Base-by-base conservation (phyloP, 305 asterid genomes). In the Fraxinus baroniana region DNA sequence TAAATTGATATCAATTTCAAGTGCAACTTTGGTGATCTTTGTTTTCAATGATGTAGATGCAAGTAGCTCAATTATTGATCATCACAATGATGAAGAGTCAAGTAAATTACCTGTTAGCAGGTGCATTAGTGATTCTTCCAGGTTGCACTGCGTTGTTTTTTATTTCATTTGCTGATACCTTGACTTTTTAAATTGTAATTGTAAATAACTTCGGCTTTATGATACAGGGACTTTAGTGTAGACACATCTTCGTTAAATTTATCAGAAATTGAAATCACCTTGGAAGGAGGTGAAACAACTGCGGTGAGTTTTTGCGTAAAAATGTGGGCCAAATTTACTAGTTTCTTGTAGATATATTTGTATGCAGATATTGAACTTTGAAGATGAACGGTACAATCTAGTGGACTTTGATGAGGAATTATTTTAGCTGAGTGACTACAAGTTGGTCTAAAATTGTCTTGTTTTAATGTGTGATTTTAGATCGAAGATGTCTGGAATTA, bases 241-340 rank as follows among this genome's bases (percentile, higher is more conserved):
- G 97, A 87, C 77, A 81, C 90, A 82, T 84, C 97, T 84, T 87
- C 88, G 30, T 93, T 90, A 87, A 78, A 89, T 80, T 83, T 89
- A 85, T 92, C 97, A 30, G 99, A 94, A 91, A 94, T 89, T 86
- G 97, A 87, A 82, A 78, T 92, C 83, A 83, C 88, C 60, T 87
- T 97, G 55, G 89, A 83, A 83, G 97, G 93, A 44, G 97, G 94
- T 75, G 96, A 93, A 92, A 89, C 90, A 32, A 83, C 86, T 78
- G 49, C 81, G 98, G 99, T 97, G 86, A 91, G 98, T 89, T 82
- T 81, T 82, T 72, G 68, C 20, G 44, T 30, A 62, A 39, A 55
- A 66, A 22, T 68, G 66, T 75, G 57, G 76, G 68, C 60, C 17
- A 55, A 26, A 26, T 35, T 30, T 77, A 18, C 37, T 18, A 28